Evolutionary conservation across 1,284 basidiomycete species (phyloP), one percentile per base, ranked within the genome.

Genomic region (Heterobasidion occidentale): DNA sequence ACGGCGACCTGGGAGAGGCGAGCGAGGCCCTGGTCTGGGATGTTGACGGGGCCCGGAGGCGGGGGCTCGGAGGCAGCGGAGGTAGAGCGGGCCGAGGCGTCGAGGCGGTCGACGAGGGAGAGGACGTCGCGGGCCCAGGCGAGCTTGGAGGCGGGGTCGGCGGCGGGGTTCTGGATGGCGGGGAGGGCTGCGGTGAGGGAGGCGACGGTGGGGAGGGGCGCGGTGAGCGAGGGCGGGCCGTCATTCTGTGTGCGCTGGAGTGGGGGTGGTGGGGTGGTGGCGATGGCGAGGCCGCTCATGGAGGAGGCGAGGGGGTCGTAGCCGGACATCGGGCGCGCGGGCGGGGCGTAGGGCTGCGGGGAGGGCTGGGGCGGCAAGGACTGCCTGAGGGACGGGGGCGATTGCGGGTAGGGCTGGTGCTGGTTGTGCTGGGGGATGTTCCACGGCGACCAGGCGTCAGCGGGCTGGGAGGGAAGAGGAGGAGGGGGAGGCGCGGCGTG

Each of bases 71-170:
- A 72, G 35, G 0, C 76, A 69, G 59, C 79, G 79, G 11, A 70
- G 71, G 42, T 74, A 63, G 35, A 35, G 35, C 34, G 19, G 27
- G 15, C 34, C 9, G 19, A 36, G 27, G 49, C 17, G 8, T 51
- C 17, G n/a, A 17, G 11, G 52, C 58, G 56, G 33, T 55, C 56
- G 34, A 49, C 46, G 15, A 56, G 65, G 7, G 72, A 81, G 62
- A 94, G 72, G 54, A 94, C 86, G 60, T 93, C 89, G 48, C 86
- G 78, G 6, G 81, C 80, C 93, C 93, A 96, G 17, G 77, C 73
- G 15, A 94, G 70, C 61, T 83, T 82, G 51, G 81, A 73, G 0
- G 72, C 65, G 0, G 85, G 83, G 63, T 86, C 83, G 58, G 77
- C 77, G 48, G 61, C 63, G 0, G 79, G 76, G 9, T 75, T 70